Conservation (phyloP, 495 filamentous ascomycete genomes). For the Penicillium psychrofluorescens region DNA sequence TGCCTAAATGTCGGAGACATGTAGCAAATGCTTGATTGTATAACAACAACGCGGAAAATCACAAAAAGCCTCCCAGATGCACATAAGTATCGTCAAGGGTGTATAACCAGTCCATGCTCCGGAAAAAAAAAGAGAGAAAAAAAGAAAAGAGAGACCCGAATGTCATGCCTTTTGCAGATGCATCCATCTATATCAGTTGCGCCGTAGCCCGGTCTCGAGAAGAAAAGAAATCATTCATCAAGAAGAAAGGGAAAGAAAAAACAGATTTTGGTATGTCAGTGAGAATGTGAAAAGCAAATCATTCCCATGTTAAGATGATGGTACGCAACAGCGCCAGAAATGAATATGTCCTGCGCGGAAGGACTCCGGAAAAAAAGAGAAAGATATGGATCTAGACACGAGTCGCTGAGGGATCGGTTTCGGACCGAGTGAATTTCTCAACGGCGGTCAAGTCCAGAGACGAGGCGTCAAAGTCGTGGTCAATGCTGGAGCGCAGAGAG, state of each 20-base stretch:
- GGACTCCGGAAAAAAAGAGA: not conserved
- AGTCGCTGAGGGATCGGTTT: constrained; percentile 2
- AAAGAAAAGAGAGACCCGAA: constrained; percentile 7
- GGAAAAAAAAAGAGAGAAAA: constrained; percentile 7
- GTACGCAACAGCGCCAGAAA: constrained; percentile 3
- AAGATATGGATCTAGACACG: constrained; percentile 2
- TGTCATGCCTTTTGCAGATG: constrained; percentile 14
- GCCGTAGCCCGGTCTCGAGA: constrained; percentile 11
- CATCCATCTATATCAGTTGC: constrained; percentile 19
- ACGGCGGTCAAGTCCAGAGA: constrained; percentile 17
- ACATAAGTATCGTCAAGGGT: constrained; percentile 27
- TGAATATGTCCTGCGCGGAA: constrained; percentile 10
- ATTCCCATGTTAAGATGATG: too few species aligned
- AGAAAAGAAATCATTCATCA: not conserved
- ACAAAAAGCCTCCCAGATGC: constrained; percentile 38
- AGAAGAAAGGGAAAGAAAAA: constrained; percentile 9
- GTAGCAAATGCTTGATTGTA: not conserved
- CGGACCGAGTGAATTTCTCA: constrained; percentile 6
- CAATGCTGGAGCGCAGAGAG: constrained; percentile 35
- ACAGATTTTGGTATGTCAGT: constrained; percentile 12
- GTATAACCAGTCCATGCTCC: constrained; percentile 25
- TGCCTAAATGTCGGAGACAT: too few species aligned
- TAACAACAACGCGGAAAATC: constrained; percentile 7
- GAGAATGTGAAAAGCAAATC: constrained; percentile 5
- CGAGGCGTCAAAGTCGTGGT: constrained; percentile 26